Evolutionary conservation across 2,329 filamentous ascomycete genomes (phyloP), one percentile per base, ranked within the genome.

Genomic region (Cladophialophora immunda): DNA sequence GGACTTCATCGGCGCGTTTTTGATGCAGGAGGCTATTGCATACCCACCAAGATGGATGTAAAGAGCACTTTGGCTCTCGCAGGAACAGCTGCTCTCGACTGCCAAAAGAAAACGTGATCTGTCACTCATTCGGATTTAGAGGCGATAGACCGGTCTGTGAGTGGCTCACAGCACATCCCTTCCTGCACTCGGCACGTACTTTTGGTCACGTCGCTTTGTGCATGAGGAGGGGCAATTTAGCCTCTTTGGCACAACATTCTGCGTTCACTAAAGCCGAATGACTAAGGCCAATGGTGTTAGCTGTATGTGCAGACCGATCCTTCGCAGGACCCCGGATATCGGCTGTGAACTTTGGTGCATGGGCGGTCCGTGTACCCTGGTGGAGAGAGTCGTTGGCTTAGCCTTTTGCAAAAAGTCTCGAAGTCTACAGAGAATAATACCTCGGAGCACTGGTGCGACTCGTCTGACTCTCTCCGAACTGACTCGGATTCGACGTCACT

Each of bases 251-350:
- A 27, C 45, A 22, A 22, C 45, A 50, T 13, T 50, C 9, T 25
- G 45, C 9, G 19, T 50, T 25, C 19, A 50, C 45, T 50, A 50
- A 50, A 30, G 36, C 19, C 15, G 38, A 47, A 32, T 52, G 57
- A 59, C 57, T 59, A 59, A 52, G 15, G 22, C 3, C 47, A 30
- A 25, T 22, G 15, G 47, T 50, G 19, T 54, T 22, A 27, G 36
- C n/a, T 2, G 45, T 27, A 29, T 4, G 22, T 27, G 19, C 19
- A 3, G 7, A 25, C 22, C 45, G 19, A 36, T 61, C 58, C 27
- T 17, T 53, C 17, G 30, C 50, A 36, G 47, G 38, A 65, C 55
- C 34, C 62, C 62, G 62, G 62, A 65, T 52, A 50, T 64, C 62
- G 62, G 62, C 55, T 58, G 41, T 59, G n/a, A 52, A 8, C 4